These are phyloP conservation scores for Apophysomyces ossiformis DNA, from an alignment of 371 early-diverging fungal genomes.

Conservation along the genomic window DNA sequence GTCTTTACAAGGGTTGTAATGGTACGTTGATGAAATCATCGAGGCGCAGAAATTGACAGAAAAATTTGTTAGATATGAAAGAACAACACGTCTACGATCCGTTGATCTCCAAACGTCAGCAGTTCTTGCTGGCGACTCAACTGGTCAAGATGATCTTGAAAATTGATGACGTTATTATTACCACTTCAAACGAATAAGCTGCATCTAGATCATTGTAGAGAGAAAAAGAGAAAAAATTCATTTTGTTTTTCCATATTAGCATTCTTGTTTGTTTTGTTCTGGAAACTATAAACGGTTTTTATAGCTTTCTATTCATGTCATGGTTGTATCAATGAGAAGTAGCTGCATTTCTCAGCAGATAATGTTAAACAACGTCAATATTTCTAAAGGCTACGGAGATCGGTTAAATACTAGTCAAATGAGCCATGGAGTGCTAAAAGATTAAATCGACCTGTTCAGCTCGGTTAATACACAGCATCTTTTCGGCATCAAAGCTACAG, in stretches of 20 bases:
- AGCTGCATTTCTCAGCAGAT: no score
- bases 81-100: constrained; percentile 98
- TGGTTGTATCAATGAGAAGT: no score
- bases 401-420: no score
- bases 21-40: constrained; percentile 39
- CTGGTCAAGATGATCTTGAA: constrained; percentile 98
- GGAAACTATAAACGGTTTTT: no score
- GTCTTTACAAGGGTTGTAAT: constrained; percentile 88
- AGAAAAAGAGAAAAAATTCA: neutral
- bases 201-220: neutral
- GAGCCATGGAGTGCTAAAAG: no score
- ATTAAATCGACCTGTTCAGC: no score
- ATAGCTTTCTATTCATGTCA: no score
- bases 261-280: neutral
- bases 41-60: neutral
- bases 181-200: constrained; percentile 22
- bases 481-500: no score
- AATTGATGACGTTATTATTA: constrained; percentile 93
- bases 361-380: no score
- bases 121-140: constrained; percentile 98
- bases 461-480: no score
- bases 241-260: no score
- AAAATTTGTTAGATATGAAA: constrained; percentile 82
- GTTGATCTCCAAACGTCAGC: constrained; percentile 98
- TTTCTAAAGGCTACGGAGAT: no score